Evolutionary conservation across 305 asterid genomes (phyloP).

Genomic region (Ilex paraguariensis): DNA sequence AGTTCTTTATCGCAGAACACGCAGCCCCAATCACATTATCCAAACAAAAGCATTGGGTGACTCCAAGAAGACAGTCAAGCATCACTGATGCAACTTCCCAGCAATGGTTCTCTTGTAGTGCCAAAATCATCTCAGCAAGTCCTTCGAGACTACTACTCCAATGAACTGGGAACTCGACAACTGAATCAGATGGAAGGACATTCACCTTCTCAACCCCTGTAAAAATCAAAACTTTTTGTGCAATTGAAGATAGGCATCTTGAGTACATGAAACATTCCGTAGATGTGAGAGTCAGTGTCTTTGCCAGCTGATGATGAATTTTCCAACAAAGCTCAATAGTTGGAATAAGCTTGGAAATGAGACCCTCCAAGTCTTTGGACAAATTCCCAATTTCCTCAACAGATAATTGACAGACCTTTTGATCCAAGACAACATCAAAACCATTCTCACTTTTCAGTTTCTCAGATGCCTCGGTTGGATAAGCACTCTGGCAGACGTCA

Average conservation of each 20-base stretch:
- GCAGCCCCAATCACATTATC: conserved; percentile 47
- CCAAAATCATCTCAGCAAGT: conserved; percentile 53
- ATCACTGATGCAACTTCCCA: conserved; percentile 88
- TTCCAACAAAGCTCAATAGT: conserved; percentile 73
- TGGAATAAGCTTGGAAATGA: conserved; percentile 57
- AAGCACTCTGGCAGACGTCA: conserved; percentile 43
- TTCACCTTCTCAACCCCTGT: conserved; percentile 35
- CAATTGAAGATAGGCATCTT: conserved; percentile 44
- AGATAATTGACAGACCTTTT: conserved; percentile 36
- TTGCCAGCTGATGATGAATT: conserved; percentile 67
- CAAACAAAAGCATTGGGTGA: conserved; percentile 53
- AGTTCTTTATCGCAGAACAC: conserved; percentile 54
- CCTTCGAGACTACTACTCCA: conserved; percentile 66
- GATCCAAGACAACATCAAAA: conserved; percentile 32
- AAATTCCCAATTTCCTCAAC: conserved; percentile 49
- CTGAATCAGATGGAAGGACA: conserved; percentile 23
- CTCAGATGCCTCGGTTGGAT: conserved; percentile 30
- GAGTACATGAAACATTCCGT: conserved; percentile 82
- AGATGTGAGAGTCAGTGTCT: conserved; percentile 50
- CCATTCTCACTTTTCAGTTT: conserved; percentile 27
- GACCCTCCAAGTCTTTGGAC: conserved; percentile 43
- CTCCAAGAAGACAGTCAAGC: conserved; percentile 62
- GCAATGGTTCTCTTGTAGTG: conserved; percentile 62
- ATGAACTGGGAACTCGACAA: conserved; percentile 32
- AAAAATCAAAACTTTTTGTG: conserved; percentile 34